Base-by-base conservation (phyloP, 257 asterid species). In the Gentiana straminea region DNA sequence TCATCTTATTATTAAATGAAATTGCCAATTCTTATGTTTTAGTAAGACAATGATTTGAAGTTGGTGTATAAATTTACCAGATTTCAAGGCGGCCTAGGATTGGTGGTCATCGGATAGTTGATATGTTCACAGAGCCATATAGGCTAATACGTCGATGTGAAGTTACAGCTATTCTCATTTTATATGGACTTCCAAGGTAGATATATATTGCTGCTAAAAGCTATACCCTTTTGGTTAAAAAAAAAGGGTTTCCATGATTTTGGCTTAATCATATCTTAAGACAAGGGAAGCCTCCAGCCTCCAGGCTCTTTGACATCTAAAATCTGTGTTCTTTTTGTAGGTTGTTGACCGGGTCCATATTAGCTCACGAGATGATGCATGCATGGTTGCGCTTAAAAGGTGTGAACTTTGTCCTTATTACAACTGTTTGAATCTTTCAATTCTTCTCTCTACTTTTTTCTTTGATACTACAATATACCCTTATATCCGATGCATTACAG, bases 311-410 rank as follows among this genome's bases (percentile, higher is more conserved):
- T 41, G 13, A 37, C 54, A 39, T 54, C 46, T 41, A 34, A 13
- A 12, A n/a, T 7, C n/a, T 12, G 12, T 6, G 56, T 15, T 51
- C 45, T 10, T 7, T 41, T 39, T 52, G 38, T 57, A 92, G 99
- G 83, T 71, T 91, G 61, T 70, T 91, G 73, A 92, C 94, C 2
- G 98, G 98, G 1, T 85, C 97, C 51, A 92, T 92, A 73, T 70
- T 92, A 61, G 98, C 98, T 73, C 98, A 92, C 61, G 98, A 92
- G 68, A 88, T 88, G 98, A 92, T 92, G 98, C 98, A 92, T 52
- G 98, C 98, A 34, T 92, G 96, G 95, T 73, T 92, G n/a, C 69
- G 98, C 44, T 94, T 92, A 51, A 84, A 81, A 68, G 98, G 98
- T 91, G 62, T 62, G 62, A 58, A 55, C 41, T 55, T 61, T 32